Evolutionary conservation across 192 early-diverging fungal species (phyloP).

Genomic region (Phycomyces blakesleeanus): DNA sequence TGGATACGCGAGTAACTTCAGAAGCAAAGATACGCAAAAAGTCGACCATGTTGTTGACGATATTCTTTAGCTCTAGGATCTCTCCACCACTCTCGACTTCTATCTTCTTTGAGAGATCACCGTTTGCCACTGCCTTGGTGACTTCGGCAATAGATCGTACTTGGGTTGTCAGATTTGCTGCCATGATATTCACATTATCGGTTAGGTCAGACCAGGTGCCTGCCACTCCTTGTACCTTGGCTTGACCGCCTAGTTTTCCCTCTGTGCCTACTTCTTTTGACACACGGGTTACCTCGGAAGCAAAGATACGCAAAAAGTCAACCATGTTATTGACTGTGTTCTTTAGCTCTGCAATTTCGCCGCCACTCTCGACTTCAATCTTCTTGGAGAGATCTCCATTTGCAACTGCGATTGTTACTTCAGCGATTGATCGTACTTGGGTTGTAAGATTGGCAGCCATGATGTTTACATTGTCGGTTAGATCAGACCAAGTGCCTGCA

Average conservation of each 20-base stretch:
- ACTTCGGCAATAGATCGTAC: conserved; percentile 64
- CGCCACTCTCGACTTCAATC: conserved; percentile 50
- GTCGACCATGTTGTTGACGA: conserved; percentile 68
- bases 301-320: conserved; percentile 44
- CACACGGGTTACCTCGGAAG: conserved; percentile 45
- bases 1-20: conserved; percentile 24
- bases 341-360: conserved; percentile 65
- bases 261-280: conserved; percentile 65
- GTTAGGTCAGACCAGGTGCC: conserved; percentile 67
- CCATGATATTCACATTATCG: conserved; percentile 69
- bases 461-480: conserved; percentile 43
- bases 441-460: conserved; percentile 59
- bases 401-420: conserved; percentile 60
- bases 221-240: conserved; percentile 52
- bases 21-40: conserved; percentile 43
- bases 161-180: conserved; percentile 62
- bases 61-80: conserved; percentile 61
- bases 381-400: conserved; percentile 54
- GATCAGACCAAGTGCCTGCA: conserved; percentile 62
- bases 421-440: conserved; percentile 60
- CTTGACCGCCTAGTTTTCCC: conserved; percentile 63
- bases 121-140: conserved; percentile 58
- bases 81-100: conserved; percentile 60
- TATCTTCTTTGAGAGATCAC: conserved; percentile 61
- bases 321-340: conserved; percentile 65